A percentile compares a stretch with the other conserved stretches of the same genome.
phyloP scores from a whole-genome alignment of 2,329 filamentous ascomycete genomes.

The Emydomyces testavorans region DNA sequence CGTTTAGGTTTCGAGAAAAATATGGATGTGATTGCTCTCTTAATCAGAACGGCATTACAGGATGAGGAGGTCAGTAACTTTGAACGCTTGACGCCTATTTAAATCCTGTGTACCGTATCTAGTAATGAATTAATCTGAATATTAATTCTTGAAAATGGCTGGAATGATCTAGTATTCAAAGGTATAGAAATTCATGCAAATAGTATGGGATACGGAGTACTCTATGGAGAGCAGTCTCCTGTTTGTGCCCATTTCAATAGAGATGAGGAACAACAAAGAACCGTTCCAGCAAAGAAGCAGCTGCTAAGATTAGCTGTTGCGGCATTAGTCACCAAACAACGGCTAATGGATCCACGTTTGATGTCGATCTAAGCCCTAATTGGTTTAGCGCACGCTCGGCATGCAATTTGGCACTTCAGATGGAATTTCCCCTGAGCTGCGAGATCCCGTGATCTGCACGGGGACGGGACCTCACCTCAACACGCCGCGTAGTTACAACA shows the following conservation, averaged over 20 bases:
- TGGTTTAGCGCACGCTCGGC: not conserved
- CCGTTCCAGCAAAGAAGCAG: not conserved
- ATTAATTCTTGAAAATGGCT: not conserved
- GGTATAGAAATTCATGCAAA: not conserved
- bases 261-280: not conserved
- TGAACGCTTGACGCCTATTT: not conserved
- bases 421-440: constrained; percentile 7
- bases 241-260: not conserved
- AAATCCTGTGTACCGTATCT: too few relatives aligned
- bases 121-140: too few relatives aligned
- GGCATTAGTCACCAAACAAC: not conserved
- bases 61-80: not conserved
- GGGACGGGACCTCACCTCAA: too few relatives aligned
- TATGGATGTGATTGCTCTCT: constrained; percentile 54
- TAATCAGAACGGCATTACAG: constrained; percentile 14
- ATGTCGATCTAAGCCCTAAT: not conserved
- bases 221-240: not conserved
- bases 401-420: too few relatives aligned
- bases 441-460: constrained; percentile 14
- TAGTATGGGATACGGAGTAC: not conserved
- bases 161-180: not conserved
- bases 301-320: not conserved
- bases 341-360: not conserved
- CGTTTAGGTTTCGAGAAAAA: constrained; percentile 47
- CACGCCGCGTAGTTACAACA: constrained; percentile 18